Percentiles rank a stretch among this genome's conserved stretches.
Evolutionary conservation across 306 rosid species (phyloP).

Genomic region (Quercus ilex): DNA sequence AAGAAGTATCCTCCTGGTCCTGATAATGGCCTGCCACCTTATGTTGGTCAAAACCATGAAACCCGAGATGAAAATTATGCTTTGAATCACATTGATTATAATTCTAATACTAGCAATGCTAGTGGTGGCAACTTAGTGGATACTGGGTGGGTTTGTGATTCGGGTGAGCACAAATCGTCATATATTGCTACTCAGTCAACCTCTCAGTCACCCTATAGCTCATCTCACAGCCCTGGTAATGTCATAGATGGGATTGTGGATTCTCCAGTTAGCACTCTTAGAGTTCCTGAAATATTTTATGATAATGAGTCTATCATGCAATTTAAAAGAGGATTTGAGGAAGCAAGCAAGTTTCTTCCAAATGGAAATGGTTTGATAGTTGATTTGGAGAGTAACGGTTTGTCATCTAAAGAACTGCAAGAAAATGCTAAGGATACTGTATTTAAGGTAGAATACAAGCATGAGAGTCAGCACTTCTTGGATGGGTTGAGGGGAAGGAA

Average conservation of each 20-base stretch:
- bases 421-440: slow-evolving; percentile 9
- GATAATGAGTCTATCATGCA: slow-evolving; percentile 27
- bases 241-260: slow-evolving; percentile 21
- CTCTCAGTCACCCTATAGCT: slow-evolving; percentile 20
- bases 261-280: slow-evolving; percentile 31
- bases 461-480: neutral
- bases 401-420: slow-evolving; percentile 19
- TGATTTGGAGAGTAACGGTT: slow-evolving; percentile 10
- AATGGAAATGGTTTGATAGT: slow-evolving; percentile 10
- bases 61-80: slow-evolving; percentile 3
- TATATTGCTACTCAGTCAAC: slow-evolving; percentile 13
- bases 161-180: neutral
- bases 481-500: slow-evolving; percentile 27
- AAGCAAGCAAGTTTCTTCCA: slow-evolving; percentile 38
- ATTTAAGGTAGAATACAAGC: slow-evolving; percentile 14
- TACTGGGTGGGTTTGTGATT: slow-evolving; percentile 6
- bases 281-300: slow-evolving; percentile 17
- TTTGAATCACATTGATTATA: neutral
- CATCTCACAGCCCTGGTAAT: slow-evolving; percentile 16
- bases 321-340: slow-evolving; percentile 35
- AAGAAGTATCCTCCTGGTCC: slow-evolving; percentile 6
- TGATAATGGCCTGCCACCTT: neutral
- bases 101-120: neutral
- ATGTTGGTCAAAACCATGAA: slow-evolving; percentile 16
- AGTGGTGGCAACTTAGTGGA: slow-evolving; percentile 8